Base-by-base conservation (phyloP, 2,329 filamentous ascomycete genomes). In the Zalaria obscura region DNA sequence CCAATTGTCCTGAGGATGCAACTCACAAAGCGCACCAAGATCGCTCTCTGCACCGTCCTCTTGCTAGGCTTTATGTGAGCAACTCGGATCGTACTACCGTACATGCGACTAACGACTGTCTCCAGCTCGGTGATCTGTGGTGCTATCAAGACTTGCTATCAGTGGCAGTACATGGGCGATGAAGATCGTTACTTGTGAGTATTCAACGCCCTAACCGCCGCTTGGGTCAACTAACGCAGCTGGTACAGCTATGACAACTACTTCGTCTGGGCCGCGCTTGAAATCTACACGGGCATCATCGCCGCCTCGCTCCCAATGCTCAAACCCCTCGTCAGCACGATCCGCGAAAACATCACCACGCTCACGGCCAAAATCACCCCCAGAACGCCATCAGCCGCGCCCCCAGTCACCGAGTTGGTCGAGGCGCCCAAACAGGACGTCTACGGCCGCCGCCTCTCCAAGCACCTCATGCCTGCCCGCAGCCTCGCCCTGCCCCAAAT, bases 251-350 rank as follows among this genome's bases (percentile, higher is more conserved):
- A 55, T 37, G 57, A 65, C 45, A 50, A 50, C 4, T 68, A 67
- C 50, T 62, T 60, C 32, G 54, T 68, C 7, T 68, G 65, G 65
- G 63, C 63, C 47, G 61, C 57, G 44, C 58, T 68, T 39, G 65
- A 69, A 44, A 56, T 68, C 26, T 61, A 61, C 36, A 50, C 67
- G 4, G 66, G 64, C 3, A 65, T 67, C 36, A 53, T 66, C 2
- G 64, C 65, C 2, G 62, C 62, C 4, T 66, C 58, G 0, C 49
- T 68, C 0, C 64, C 65, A 1, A 61, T 65, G 9, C 56, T 70
- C 27, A 58, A 62, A 9, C 64, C 65, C 3, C 50, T 61, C 8
- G 58, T 63, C 50, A 52, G 55, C 43, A 57, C 52, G 48, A 47
- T 55, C 11, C 56, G 65, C 33, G 56, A 59, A 8, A 52, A 50